These are phyloP conservation scores for Globisporangium acanthophoron DNA, from an alignment of 352 stramenopile genomes.

Conservation along the genomic window DNA sequence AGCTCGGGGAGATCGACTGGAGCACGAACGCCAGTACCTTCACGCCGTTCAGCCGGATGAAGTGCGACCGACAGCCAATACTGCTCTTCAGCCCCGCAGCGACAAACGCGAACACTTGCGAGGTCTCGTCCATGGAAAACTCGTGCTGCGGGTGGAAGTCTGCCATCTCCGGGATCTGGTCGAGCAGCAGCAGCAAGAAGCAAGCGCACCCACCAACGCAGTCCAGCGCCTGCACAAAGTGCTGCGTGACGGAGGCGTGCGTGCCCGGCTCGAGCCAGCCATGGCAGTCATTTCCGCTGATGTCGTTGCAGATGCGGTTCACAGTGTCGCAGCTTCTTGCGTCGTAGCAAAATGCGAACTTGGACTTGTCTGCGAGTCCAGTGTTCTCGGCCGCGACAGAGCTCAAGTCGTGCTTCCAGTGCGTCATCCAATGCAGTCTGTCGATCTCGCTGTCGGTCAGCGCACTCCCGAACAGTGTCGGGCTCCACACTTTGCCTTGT, in stretches of 20 bases:
- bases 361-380: slow-evolving; percentile 64
- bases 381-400: slow-evolving; percentile 59
- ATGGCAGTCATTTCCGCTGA: slow-evolving; percentile 70
- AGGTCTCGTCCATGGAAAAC: slow-evolving; percentile 63
- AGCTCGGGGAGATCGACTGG: slow-evolving; percentile 67
- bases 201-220: slow-evolving; percentile 61
- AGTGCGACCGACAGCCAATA: slow-evolving; percentile 66
- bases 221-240: slow-evolving; percentile 59
- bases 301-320: slow-evolving; percentile 56
- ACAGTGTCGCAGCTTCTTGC: slow-evolving; percentile 57
- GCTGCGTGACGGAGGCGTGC: slow-evolving; percentile 53
- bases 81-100: slow-evolving; percentile 46
- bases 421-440: slow-evolving; percentile 65
- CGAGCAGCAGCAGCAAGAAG: slow-evolving; percentile 66
- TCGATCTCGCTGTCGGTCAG: slow-evolving; percentile 62
- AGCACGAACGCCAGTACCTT: slow-evolving; percentile 76
- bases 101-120: slow-evolving; percentile 58
- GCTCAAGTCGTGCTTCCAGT: slow-evolving; percentile 69
- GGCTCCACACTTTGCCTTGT: slow-evolving; percentile 69
- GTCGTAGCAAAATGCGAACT: slow-evolving; percentile 78
- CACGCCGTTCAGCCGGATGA: slow-evolving; percentile 55
- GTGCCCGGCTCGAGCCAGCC: slow-evolving; percentile 67
- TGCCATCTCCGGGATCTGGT: slow-evolving; percentile 73
- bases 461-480: slow-evolving; percentile 65
- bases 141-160: slow-evolving; percentile 73